These are phyloP conservation scores for Balakata baccata DNA, from an alignment of 345 rosid species.

Conservation along the genomic window DNA sequence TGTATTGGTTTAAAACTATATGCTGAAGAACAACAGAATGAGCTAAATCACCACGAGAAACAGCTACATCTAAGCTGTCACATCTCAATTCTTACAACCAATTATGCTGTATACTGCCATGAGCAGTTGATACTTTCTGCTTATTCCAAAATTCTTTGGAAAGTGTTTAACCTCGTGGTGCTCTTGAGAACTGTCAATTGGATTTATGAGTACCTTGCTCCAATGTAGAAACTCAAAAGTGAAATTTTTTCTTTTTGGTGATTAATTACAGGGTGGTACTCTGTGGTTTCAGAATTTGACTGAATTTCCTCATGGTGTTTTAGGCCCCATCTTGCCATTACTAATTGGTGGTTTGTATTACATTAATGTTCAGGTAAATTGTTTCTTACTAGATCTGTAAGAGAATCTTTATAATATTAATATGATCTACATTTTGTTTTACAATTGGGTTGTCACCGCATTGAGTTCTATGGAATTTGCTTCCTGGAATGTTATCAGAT, in stretches of 20 bases:
- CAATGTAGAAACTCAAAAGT: background rate
- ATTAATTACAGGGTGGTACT: conserved; percentile 76
- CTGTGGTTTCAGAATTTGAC: conserved; percentile 94
- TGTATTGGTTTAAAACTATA: too few relatives aligned
- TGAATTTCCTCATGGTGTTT: conserved; percentile 60
- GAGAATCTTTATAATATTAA: too few relatives aligned
- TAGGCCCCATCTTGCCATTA: conserved; percentile 66
- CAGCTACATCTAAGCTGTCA: too few relatives aligned
- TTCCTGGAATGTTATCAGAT: background rate
- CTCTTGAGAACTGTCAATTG: too few relatives aligned
- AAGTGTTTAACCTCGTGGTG: too few relatives aligned
- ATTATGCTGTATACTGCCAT: too few relatives aligned
- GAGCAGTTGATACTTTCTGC: too few relatives aligned
- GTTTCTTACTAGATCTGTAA: background rate
- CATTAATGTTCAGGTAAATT: conserved; percentile 66
- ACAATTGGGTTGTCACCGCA: background rate
- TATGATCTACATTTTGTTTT: background rate
- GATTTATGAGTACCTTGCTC: background rate
- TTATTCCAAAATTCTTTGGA: too few relatives aligned
- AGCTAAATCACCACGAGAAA: too few relatives aligned
- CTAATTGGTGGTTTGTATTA: conserved; percentile 75
- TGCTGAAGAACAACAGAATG: too few relatives aligned
- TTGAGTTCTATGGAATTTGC: background rate
- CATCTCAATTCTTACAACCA: too few relatives aligned
- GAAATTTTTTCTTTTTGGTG: conserved; percentile 3